phyloP scores from a whole-genome alignment of 208 protist species.

The Tritrichomonas foetus region DNA sequence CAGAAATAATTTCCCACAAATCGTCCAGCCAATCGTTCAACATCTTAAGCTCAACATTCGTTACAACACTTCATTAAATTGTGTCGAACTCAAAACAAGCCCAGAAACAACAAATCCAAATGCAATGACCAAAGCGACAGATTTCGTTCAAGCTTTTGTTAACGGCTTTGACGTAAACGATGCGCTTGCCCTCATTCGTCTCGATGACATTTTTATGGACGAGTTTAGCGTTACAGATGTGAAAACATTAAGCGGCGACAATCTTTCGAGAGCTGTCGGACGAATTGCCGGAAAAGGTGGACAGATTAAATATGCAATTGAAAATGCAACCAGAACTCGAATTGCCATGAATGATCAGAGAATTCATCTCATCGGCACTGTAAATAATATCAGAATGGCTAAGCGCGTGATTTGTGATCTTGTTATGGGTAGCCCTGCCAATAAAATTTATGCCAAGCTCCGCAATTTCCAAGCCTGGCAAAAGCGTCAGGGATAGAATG shows the following conservation, averaged over 20 bases:
- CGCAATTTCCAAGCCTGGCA: slow-evolving; percentile 30
- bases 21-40: not conserved
- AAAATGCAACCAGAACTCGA: slow-evolving; percentile 29
- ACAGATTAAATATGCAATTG: slow-evolving; percentile 40
- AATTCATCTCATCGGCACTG: slow-evolving; percentile 26
- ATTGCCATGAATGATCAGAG: not conserved
- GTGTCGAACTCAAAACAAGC: not conserved
- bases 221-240: slow-evolving; percentile 25
- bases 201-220: slow-evolving; percentile 40
- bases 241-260: not conserved
- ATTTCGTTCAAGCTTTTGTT: slow-evolving; percentile 30
- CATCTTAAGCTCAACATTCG: not conserved
- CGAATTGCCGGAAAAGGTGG: slow-evolving; percentile 34
- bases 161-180: slow-evolving; percentile 26
- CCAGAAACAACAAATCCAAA: slow-evolving; percentile 18
- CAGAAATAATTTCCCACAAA: not conserved
- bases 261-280: slow-evolving; percentile 23
- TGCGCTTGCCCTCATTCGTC: slow-evolving; percentile 23
- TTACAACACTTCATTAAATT: not conserved
- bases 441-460: slow-evolving; percentile 33
- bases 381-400: slow-evolving; percentile 20
- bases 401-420: not conserved
- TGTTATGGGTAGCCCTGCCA: slow-evolving; percentile 34
- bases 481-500: not conserved
- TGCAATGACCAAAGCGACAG: slow-evolving; percentile 26